A percentile compares a stretch with the other conserved stretches of the same genome.
Conservation (phyloP, 2,329 filamentous ascomycete species). For the Fusarium phyllophilum region DNA sequence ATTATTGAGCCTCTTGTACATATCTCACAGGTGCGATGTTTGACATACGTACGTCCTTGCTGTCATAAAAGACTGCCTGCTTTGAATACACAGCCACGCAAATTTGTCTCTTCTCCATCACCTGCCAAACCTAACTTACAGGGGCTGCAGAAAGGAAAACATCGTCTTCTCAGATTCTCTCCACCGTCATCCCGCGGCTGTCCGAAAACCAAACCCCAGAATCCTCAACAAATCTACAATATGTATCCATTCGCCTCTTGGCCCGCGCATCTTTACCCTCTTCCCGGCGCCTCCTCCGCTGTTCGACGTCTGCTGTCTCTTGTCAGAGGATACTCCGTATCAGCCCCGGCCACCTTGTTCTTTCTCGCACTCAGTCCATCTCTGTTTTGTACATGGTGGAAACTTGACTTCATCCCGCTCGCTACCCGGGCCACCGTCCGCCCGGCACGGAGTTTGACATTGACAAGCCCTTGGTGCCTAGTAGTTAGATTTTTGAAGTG, state of each 20-base stretch:
- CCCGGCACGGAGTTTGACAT: constrained; percentile 5
- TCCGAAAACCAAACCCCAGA: constrained; percentile 25
- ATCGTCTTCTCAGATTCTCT: not conserved
- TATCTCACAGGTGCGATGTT: not conserved
- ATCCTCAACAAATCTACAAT: constrained; percentile 39
- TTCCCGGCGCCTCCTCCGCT: constrained; percentile 35
- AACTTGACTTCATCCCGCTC: constrained; percentile 10
- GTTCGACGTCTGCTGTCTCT: constrained; percentile 21
- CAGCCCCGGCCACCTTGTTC: constrained; percentile 1
- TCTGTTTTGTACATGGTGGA: constrained; percentile 25
- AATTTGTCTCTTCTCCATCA: not conserved
- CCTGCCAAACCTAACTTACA: constrained; percentile 11
- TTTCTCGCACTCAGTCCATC: constrained; percentile 1
- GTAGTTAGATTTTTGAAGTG: not conserved
- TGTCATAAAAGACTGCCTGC: not conserved
- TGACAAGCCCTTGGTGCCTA: not conserved
- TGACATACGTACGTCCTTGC: not conserved
- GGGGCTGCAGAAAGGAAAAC: not conserved
- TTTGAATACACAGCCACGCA: not conserved
- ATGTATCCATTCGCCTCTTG: constrained; percentile 31
- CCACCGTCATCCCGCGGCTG: constrained; percentile 25
- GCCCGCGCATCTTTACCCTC: constrained; percentile 36
- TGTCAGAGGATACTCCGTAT: constrained; percentile 7
- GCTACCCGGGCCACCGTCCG: not conserved
- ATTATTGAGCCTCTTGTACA: not conserved